Base-by-base conservation (phyloP, 345 rosid genomes). In the Nasturtium officinale region DNA sequence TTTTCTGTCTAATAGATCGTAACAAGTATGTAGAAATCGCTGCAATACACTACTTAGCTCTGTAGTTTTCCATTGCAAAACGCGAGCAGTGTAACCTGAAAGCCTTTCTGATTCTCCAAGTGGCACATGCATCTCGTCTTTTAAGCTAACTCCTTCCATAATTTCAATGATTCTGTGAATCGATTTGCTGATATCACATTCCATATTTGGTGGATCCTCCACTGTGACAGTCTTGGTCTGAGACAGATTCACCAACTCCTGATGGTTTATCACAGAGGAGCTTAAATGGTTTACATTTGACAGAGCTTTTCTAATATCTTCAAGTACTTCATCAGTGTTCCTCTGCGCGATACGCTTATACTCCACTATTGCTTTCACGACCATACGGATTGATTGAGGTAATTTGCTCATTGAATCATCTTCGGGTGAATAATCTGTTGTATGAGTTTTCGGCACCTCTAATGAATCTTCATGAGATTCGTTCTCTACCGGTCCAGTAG, bases 31-130 rank as follows among this genome's bases (percentile, higher is more conserved):
- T 59, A 91, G 79, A 86, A 95, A 87, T 33, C 78, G 73, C 81
- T 82, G 87, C 56, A 91, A 53, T 42, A 82, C 82, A 71, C 61
- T 73, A 25, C 73, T 46, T 3, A 91, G 82, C 73, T 91, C 99
- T 67, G 91, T 83, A 58, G 81, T 82, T 85, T 95, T 91, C 97
- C 99, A 89, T 74, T 95, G 97, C 82, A 91, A 83, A 61, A 85
- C 87, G 23, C 91, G 91, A 78, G 85, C 86, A 50, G 73, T 78
- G 83, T 95, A 95, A 20, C 85, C 91, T 35, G 87, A 79, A 73
- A 85, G 78, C 61, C 80, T 71, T 81, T 84, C 89, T 48, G 83
- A 54, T 48, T 45, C 83, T 81, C 84, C 79, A 33, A 73, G 51
- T 11, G 84, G 61, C 3, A 65, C 76, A 32, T 65, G 47, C 57